Evolutionary conservation across 179 eudicot genomes (phyloP).

Genomic region (Nepenthes alata): DNA sequence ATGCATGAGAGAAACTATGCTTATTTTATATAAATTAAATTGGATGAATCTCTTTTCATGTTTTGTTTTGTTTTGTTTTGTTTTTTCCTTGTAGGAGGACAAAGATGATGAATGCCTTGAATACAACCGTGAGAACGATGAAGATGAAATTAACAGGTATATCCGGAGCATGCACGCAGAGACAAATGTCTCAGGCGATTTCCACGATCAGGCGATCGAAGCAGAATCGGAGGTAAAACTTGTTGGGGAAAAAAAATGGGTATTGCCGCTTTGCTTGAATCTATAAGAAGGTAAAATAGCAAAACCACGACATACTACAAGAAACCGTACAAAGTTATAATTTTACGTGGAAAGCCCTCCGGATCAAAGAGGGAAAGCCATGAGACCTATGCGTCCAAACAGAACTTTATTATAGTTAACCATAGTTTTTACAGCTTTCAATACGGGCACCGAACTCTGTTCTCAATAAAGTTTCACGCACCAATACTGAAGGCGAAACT

Average conservation of each 20-base stretch:
- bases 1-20: background rate
- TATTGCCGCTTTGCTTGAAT: no score
- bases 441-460: no score
- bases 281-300: no score
- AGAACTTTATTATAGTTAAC: no score
- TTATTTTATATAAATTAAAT: background rate
- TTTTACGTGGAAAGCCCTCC: no score
- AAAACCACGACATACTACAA: no score
- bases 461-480: no score
- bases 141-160: conserved; percentile 20
- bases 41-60: background rate
- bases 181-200: conserved; percentile 16
- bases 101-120: conserved; percentile 34
- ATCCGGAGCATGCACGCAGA: conserved; percentile 14
- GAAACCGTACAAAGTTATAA: no score
- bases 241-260: background rate
- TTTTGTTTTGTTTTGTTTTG: background rate
- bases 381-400: no score
- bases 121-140: conserved; percentile 23
- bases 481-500: no score
- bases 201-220: conserved; percentile 19
- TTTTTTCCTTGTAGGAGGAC: conserved; percentile 35
- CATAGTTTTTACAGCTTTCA: no score
- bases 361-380: no score
- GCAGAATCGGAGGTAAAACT: conserved; percentile 8